Conservation (phyloP, 2,329 filamentous ascomycete genomes). For the Fusarium udum region DNA sequence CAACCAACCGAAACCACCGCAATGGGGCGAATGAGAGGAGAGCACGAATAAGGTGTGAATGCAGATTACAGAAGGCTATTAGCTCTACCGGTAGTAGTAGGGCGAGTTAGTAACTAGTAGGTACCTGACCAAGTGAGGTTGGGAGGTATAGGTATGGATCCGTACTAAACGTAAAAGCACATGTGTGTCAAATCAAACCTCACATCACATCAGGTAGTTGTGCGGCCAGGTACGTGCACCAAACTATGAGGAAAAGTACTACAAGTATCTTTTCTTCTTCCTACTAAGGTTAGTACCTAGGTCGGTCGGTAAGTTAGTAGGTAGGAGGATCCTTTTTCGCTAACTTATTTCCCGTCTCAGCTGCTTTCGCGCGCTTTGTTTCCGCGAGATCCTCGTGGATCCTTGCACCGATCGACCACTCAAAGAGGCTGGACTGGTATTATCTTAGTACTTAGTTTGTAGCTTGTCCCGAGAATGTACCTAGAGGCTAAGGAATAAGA, state of each 20-base stretch:
- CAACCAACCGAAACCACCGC: constrained; percentile 31
- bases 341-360: constrained; percentile 10
- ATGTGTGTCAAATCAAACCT: constrained; percentile 12
- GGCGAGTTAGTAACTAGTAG: not conserved
- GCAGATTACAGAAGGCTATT: constrained; percentile 29
- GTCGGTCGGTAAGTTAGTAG: not conserved
- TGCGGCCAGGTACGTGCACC: constrained; percentile 14
- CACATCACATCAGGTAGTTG: constrained; percentile 22
- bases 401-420: constrained; percentile 33
- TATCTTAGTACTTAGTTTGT: not conserved
- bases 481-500: constrained; percentile 5
- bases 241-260: not conserved
- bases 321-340: not conserved
- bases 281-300: not conserved
- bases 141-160: not conserved
- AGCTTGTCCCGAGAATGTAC: constrained; percentile 15
- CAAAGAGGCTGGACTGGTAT: not conserved
- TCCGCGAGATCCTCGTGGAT: constrained; percentile 21
- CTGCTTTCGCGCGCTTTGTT: constrained; percentile 24
- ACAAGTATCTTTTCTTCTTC: constrained; percentile 17
- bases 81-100: not conserved
- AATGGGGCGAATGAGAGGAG: constrained; percentile 28
- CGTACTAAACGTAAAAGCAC: constrained; percentile 21
- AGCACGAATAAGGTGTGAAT: constrained; percentile 30
- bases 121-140: not conserved